These are phyloP conservation scores for Phytophthora quininea DNA, from an alignment of 352 stramenopile species.

Conservation along the genomic window DNA sequence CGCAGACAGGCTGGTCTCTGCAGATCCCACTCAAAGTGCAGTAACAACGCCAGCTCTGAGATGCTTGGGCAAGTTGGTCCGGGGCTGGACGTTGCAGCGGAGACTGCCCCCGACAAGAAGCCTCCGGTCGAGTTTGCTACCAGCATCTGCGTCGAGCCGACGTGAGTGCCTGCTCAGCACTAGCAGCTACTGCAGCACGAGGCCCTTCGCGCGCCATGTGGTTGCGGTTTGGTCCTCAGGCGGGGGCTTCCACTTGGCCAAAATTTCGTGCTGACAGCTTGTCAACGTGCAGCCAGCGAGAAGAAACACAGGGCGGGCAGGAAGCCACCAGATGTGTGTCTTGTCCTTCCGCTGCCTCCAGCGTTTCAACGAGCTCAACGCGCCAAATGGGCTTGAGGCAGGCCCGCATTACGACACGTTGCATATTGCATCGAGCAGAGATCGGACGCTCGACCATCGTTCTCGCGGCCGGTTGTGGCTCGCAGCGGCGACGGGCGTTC, in stretches of 20 bases:
- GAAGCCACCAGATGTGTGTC: slow-evolving; percentile 29
- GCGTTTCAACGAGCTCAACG: too few species aligned
- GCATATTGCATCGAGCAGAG: neutral
- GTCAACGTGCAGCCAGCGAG: neutral
- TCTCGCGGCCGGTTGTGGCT: neutral
- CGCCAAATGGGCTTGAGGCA: too few species aligned
- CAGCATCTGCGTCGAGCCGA: neutral
- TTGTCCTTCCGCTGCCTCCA: slow-evolving; percentile 21
- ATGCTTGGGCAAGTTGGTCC: neutral
- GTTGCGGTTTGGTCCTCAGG: neutral
- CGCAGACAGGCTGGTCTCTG: slow-evolving; percentile 5
- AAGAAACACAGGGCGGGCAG: slow-evolving; percentile 14
- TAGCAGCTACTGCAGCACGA: neutral
- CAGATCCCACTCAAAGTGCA: slow-evolving; percentile 11
- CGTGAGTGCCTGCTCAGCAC: neutral
- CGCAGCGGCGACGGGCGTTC: neutral
- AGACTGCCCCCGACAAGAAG: too few species aligned
- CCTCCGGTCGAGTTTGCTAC: neutral
- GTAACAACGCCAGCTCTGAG: slow-evolving; percentile 7
- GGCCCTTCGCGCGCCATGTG: neutral
- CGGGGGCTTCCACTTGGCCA: neutral
- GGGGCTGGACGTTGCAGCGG: neutral
- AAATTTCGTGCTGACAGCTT: neutral
- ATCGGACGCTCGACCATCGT: neutral
- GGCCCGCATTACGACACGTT: too few species aligned